These are phyloP conservation scores for Casaregolazyma lundiana DNA, from an alignment of 1,139 yeast genomes.

Conservation along the genomic window DNA sequence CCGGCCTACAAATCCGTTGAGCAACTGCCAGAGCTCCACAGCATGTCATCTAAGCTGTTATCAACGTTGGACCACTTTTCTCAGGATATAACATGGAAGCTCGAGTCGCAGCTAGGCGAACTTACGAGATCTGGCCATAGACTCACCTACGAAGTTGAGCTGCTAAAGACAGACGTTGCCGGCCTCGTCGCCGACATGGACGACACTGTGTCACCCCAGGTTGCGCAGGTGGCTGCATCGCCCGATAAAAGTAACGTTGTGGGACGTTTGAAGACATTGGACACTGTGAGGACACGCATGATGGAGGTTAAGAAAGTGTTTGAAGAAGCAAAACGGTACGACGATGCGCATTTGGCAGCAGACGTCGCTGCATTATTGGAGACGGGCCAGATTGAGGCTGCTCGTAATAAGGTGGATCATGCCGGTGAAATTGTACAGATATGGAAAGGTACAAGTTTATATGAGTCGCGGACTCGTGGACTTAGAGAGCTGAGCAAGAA, in stretches of 20 bases:
- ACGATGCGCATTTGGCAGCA: slow-evolving; percentile 23
- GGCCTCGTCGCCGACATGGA: slow-evolving; percentile 26
- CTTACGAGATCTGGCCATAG: slow-evolving; percentile 29
- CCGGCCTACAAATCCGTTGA: slow-evolving; percentile 20
- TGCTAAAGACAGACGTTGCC: slow-evolving; percentile 31
- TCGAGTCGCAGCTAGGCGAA: slow-evolving; percentile 28
- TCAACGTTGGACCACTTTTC: slow-evolving; percentile 33
- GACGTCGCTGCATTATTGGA: slow-evolving; percentile 21
- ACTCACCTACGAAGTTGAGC: slow-evolving; percentile 34
- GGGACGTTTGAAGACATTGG: slow-evolving; percentile 25
- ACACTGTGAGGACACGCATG: slow-evolving; percentile 28
- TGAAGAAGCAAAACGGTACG: slow-evolving; percentile 26
- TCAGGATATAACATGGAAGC: slow-evolving; percentile 31
- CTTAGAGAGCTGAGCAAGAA: slow-evolving; percentile 22
- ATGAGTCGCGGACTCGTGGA: slow-evolving; percentile 22
- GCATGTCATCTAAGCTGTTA: slow-evolving; percentile 30
- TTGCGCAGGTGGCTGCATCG: slow-evolving; percentile 20
- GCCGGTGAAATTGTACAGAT: slow-evolving; percentile 24
- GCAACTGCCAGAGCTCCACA: slow-evolving; percentile 30
- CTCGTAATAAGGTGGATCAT: slow-evolving; percentile 22
- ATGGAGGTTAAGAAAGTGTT: slow-evolving; percentile 27
- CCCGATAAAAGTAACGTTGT: neutral
- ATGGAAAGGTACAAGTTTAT: slow-evolving; percentile 31
- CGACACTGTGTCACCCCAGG: slow-evolving; percentile 18
- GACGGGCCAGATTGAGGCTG: slow-evolving; percentile 21